Conservation (phyloP, 2,329 filamentous ascomycete species). For the Neonectria magnoliae region DNA sequence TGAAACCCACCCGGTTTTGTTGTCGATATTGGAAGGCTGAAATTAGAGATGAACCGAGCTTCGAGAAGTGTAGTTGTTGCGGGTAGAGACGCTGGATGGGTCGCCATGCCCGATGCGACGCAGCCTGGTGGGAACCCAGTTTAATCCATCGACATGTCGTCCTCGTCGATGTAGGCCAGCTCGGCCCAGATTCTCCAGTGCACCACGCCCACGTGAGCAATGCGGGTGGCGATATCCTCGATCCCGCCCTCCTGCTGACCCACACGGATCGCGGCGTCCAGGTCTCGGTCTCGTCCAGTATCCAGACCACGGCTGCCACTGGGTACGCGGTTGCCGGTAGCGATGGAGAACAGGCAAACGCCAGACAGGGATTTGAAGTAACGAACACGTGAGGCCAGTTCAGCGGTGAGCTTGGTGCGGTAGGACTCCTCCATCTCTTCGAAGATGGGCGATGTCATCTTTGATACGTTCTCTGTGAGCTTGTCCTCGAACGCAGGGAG, state of each 20-base stretch:
- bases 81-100: background rate
- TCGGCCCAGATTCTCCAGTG: constrained; percentile 92
- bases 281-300: constrained; percentile 43
- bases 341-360: constrained; percentile 64
- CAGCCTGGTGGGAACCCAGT: background rate
- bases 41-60: constrained; percentile 30
- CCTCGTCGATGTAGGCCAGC: constrained; percentile 71
- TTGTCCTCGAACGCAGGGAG: constrained; percentile 61
- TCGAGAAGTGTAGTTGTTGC: constrained; percentile 25
- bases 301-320: constrained; percentile 50
- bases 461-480: constrained; percentile 56
- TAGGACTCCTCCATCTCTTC: constrained; percentile 61
- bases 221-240: constrained; percentile 76
- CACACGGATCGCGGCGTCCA: constrained; percentile 51
- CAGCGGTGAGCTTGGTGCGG: constrained; percentile 58
- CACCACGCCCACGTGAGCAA: constrained; percentile 84
- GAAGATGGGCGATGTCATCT: constrained; percentile 56
- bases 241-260: constrained; percentile 64
- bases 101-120: background rate
- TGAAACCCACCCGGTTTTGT: background rate
- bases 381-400: constrained; percentile 60
- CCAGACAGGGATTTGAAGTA: constrained; percentile 64
- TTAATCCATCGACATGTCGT: constrained; percentile 49
- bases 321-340: constrained; percentile 61
- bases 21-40: constrained; percentile 37